Conservation (phyloP, 371 early-diverging fungal genomes). For the Mortierella sp. region DNA sequence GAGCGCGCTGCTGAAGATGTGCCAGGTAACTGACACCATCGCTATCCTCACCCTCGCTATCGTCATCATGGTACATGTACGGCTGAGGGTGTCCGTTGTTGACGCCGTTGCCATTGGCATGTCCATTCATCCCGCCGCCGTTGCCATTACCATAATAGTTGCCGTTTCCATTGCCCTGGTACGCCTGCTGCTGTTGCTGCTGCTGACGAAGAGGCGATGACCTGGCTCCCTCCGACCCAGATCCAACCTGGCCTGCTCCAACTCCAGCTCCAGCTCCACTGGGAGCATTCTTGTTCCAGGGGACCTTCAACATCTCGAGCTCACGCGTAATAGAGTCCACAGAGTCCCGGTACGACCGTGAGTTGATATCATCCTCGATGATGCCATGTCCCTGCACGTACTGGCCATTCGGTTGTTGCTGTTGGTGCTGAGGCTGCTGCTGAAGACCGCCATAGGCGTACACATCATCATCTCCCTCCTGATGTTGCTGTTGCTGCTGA, state of each 20-base stretch:
- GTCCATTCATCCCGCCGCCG: conserved; percentile 6
- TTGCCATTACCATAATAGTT: not conserved
- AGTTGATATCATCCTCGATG: not conserved
- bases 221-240: not conserved
- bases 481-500: conserved; percentile 5
- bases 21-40: conserved; percentile 20
- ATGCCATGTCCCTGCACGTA: not conserved
- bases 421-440: conserved; percentile 10
- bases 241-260: not conserved
- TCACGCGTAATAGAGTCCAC: conserved; percentile 57
- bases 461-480: conserved; percentile 22
- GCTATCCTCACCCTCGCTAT: conserved; percentile 19
- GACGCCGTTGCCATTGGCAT: conserved; percentile 10
- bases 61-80: conserved; percentile 8
- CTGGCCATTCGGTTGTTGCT: not conserved
- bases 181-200: conserved; percentile 12
- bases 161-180: not conserved
- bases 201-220: conserved; percentile 19
- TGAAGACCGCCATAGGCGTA: conserved; percentile 21
- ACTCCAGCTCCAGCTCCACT: not conserved
- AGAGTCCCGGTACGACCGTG: conserved; percentile 31
- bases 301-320: conserved; percentile 54
- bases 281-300: conserved; percentile 37
- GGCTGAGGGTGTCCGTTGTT: conserved; percentile 5
- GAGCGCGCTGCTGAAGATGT: conserved; percentile 10